Percentiles rank a stretch among this genome's conserved stretches.
Evolutionary conservation across 2,329 filamentous ascomycete species (phyloP).

Genomic region (Aschersonia sp.): DNA sequence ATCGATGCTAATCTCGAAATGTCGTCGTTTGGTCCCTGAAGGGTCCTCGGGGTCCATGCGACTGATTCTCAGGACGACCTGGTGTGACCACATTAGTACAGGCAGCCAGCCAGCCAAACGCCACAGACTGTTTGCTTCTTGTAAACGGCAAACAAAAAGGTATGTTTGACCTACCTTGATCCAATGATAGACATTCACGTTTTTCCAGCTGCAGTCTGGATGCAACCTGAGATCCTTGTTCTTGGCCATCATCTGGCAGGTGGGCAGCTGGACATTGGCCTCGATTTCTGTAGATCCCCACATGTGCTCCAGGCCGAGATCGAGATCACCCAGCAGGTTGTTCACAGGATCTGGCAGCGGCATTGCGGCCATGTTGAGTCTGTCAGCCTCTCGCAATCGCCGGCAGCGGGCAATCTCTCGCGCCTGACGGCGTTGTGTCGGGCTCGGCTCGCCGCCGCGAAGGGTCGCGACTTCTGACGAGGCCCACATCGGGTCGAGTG

Average conservation of each 20-base stretch:
- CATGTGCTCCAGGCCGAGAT: slow-evolving; percentile 53
- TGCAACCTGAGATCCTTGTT: slow-evolving; percentile 54
- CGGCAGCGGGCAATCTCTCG: slow-evolving; percentile 29
- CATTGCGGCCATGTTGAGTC: slow-evolving; percentile 21
- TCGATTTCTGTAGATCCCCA: slow-evolving; percentile 89
- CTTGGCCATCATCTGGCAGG: slow-evolving; percentile 72
- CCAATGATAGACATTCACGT: slow-evolving; percentile 91
- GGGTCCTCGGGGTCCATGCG: slow-evolving; percentile 69
- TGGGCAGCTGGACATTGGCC: slow-evolving; percentile 83
- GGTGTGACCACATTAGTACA: not conserved
- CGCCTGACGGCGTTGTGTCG: slow-evolving; percentile 31
- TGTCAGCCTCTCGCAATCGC: slow-evolving; percentile 39
- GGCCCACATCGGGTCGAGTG: slow-evolving; percentile 57
- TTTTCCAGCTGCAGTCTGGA: slow-evolving; percentile 86
- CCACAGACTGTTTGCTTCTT: not conserved
- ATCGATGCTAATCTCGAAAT: slow-evolving; percentile 94
- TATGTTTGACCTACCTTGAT: slow-evolving; percentile 55
- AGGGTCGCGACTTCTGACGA: slow-evolving; percentile 64
- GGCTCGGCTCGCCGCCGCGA: slow-evolving; percentile 62
- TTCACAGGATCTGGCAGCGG: slow-evolving; percentile 37
- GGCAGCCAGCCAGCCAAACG: too few relatives aligned
- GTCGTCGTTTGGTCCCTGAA: slow-evolving; percentile 55
- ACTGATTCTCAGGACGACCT: slow-evolving; percentile 89
- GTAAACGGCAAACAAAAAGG: not conserved
- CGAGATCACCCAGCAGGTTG: slow-evolving; percentile 71